These are phyloP conservation scores for Fusarium liriodendri DNA, from an alignment of 2,329 filamentous ascomycete genomes.

Conservation along the genomic window DNA sequence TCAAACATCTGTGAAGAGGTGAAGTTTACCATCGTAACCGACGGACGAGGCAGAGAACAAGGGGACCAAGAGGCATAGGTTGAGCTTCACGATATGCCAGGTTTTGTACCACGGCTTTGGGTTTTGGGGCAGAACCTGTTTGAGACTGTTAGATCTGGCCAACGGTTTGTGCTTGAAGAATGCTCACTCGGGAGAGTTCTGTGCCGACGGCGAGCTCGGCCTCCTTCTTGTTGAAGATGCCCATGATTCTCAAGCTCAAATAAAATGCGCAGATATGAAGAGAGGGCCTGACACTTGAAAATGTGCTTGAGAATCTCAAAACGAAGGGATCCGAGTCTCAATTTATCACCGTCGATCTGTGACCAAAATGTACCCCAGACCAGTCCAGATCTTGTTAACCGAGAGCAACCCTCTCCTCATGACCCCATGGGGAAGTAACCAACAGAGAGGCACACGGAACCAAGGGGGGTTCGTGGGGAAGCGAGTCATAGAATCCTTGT, in stretches of 20 bases:
- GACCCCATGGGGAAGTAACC: neutral
- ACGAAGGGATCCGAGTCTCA: neutral
- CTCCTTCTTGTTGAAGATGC: neutral
- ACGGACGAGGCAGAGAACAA: neutral
- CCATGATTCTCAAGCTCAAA: neutral
- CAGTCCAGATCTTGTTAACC: neutral
- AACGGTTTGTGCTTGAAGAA: neutral
- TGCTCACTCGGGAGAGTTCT: neutral
- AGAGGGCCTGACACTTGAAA: neutral
- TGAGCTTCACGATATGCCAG: neutral
- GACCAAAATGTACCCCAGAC: neutral
- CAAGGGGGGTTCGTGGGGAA: neutral
- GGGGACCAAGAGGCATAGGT: neutral
- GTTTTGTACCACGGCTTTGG: neutral
- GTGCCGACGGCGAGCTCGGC: neutral
- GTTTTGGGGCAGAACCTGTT: neutral
- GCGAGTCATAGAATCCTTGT: neutral
- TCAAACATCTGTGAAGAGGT: neutral
- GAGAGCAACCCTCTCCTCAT: neutral
- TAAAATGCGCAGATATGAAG: neutral
- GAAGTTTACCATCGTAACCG: neutral
- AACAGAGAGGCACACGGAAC: neutral
- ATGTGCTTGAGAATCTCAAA: neutral
- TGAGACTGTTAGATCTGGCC: neutral
- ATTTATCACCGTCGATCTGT: neutral